Conservation (phyloP, 208 protist genomes). For the Wallacemonas rigidus region DNA sequence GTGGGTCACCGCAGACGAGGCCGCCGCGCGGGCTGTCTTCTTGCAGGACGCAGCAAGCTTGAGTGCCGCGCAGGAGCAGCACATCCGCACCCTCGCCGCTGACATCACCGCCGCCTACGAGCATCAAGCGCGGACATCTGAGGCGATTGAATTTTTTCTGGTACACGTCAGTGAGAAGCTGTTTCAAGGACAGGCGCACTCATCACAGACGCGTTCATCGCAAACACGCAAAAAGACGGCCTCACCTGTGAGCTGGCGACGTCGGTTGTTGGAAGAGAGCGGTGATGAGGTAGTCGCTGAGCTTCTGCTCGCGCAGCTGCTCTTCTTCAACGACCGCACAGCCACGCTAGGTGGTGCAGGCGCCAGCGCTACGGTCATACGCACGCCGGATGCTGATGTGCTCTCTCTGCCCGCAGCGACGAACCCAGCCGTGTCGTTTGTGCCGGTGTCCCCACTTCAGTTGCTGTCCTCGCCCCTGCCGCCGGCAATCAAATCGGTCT, state of each 20-base stretch:
- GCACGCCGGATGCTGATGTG: neutral
- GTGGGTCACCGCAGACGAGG: neutral
- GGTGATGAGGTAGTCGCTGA: slow-evolving; percentile 1
- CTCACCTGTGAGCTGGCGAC: slow-evolving; percentile 13
- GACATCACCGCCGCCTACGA: neutral
- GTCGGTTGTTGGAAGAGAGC: slow-evolving; percentile 2
- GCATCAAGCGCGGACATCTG: neutral
- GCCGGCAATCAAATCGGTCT: neutral
- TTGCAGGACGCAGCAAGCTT: neutral
- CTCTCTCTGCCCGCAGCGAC: neutral
- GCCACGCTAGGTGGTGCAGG: neutral
- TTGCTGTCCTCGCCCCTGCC: slow-evolving; percentile 8
- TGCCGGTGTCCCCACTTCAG: slow-evolving; percentile 6
- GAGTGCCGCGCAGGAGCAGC: neutral
- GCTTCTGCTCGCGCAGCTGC: slow-evolving; percentile 11
- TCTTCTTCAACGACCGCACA: slow-evolving; percentile 4
- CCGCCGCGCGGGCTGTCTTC: neutral
- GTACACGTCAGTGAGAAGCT: neutral
- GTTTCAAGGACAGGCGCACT: neutral
- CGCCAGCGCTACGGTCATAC: neutral
- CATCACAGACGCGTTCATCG: neutral
- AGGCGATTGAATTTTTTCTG: neutral
- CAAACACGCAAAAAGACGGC: neutral
- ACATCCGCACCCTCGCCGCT: neutral
- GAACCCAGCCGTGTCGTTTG: neutral